A percentile compares a stretch with the other conserved stretches of the same genome.
phyloP scores from a whole-genome alignment of 352 stramenopile species.

The Phytophthora quininea region DNA sequence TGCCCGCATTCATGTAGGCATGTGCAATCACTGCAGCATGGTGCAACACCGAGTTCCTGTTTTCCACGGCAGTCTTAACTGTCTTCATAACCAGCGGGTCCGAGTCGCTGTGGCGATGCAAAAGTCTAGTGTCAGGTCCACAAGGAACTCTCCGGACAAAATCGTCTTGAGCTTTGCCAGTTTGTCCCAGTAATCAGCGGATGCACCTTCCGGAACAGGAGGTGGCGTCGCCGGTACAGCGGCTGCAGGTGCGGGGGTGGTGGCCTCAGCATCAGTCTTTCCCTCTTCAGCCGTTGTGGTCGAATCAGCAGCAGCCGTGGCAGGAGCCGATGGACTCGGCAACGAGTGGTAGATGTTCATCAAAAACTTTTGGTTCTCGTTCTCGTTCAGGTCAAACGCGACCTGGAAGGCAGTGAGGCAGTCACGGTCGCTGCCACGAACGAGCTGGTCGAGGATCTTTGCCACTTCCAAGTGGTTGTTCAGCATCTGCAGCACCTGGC shows the following conservation, averaged over 20 bases:
- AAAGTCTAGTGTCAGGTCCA: constrained; percentile 94
- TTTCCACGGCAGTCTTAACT: constrained; percentile 94
- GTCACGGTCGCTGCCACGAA: constrained; percentile 74
- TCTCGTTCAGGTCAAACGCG: constrained; percentile 98
- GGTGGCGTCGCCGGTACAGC: constrained; percentile 43
- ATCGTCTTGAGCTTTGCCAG: constrained; percentile 90
- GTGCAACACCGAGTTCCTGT: constrained; percentile 97
- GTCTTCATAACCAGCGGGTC: constrained; percentile 94
- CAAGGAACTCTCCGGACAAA: constrained; percentile 89
- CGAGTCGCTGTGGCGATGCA: constrained; percentile 91
- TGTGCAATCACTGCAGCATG: constrained; percentile 97
- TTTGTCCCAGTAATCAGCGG: constrained; percentile 81
- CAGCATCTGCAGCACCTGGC: constrained; percentile 90
- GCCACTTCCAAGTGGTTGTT: constrained; percentile 85
- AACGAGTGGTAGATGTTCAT: constrained; percentile 90
- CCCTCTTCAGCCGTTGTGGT: constrained; percentile 42
- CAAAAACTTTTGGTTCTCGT: constrained; percentile 98
- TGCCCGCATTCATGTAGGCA: constrained; percentile 98
- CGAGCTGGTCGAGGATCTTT: constrained; percentile 89
- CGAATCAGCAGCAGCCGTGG: constrained; percentile 31
- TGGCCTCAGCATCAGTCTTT: constrained; percentile 38
- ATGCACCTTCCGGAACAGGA: constrained; percentile 47
- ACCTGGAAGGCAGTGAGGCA: constrained; percentile 96
- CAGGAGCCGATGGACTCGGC: constrained; percentile 53
- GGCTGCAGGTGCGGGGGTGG: constrained; percentile 15